phyloP scores from a whole-genome alignment of 352 stramenopile species.

The Blastocystis sp. region DNA sequence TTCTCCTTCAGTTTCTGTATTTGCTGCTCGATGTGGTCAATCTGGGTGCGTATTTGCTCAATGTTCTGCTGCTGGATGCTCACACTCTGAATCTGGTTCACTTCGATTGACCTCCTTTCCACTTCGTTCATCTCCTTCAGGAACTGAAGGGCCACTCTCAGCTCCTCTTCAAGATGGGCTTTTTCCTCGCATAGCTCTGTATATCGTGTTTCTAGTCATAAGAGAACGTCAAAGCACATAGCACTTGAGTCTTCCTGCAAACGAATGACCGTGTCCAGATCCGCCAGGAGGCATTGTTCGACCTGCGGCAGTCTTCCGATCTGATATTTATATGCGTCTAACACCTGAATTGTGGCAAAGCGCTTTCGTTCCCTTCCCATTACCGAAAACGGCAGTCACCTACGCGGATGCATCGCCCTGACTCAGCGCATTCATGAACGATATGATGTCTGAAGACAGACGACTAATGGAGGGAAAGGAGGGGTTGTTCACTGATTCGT shows the following conservation, averaged over 20 bases:
- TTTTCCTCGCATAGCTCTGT: conserved; percentile 22
- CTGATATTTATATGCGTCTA: conserved; percentile 9
- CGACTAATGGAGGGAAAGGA: conserved; percentile 16
- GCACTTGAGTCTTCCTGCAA: conserved; percentile 38
- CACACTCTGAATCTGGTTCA: conserved; percentile 1
- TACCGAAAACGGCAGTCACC: not conserved
- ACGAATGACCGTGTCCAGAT: conserved; percentile 16
- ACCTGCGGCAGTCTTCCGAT: conserved; percentile 36
- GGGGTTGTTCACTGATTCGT: conserved; percentile 36
- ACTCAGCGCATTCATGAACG: conserved; percentile 16
- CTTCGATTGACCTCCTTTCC: conserved; percentile 21
- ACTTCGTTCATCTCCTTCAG: conserved; percentile 62
- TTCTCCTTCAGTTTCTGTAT: not conserved
- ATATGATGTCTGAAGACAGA: not conserved
- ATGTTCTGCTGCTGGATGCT: not conserved
- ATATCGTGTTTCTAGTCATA: conserved; percentile 38
- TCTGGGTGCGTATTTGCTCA: not conserved
- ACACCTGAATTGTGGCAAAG: not conserved
- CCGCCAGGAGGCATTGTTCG: not conserved
- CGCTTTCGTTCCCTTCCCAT: conserved; percentile 20
- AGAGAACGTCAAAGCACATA: not conserved
- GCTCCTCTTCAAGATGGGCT: conserved; percentile 18
- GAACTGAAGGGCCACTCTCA: conserved; percentile 2
- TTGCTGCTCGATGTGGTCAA: not conserved
- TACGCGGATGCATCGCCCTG: not conserved